Evolutionary conservation across 192 early-diverging fungal genomes (phyloP), one percentile per base, ranked within the genome.

Genomic region (Dissophora globulifera): DNA sequence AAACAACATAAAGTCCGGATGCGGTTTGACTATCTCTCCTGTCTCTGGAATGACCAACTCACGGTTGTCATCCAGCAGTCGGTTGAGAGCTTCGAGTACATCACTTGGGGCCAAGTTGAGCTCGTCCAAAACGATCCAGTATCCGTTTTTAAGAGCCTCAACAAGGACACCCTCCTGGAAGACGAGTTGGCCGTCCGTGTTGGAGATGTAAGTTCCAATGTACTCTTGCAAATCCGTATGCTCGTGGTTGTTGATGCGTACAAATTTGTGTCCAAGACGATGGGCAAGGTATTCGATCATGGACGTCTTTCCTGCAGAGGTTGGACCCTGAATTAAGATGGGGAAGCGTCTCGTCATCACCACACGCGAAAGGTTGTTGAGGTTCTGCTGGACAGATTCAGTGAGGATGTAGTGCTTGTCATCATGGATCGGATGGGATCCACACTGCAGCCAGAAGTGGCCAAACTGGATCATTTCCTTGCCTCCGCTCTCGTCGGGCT

Each of bases 231-330:
- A 65, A 71, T 99, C 98, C 1, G 98, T 99, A 76, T 97, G 96
- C 80, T 98, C 96, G 82, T 99, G 98, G 79, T 99, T 98, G 80
- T 99, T 99, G 75, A 99, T 95, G 42, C 98, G 91, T 23, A 99
- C 94, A 81, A 98, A 98, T 15, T 82, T 81, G 81, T 98, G 96
- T n/a, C 95, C 95, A 1, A 95, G 93, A 16, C 82, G 59, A 45
- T 92, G 89, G 15, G 98, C 98, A 59, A 99, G 78, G 59, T 96
- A 95, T 74, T 98, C 94, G 53, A 99, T 93, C 93, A 99, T 98
- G 59, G 91, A 93, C 0, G 98, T 99, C 79, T 99, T 99, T 51
- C 98, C 98, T 42, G 93, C 92, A 22, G 94, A 96, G 0, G 98
- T 99, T 9, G 96, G 98, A 43, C 97, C 98, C 84, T 99, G 98